Evolutionary conservation across 441 rosid genomes (phyloP).

Genomic region (Populus hybrid): DNA sequence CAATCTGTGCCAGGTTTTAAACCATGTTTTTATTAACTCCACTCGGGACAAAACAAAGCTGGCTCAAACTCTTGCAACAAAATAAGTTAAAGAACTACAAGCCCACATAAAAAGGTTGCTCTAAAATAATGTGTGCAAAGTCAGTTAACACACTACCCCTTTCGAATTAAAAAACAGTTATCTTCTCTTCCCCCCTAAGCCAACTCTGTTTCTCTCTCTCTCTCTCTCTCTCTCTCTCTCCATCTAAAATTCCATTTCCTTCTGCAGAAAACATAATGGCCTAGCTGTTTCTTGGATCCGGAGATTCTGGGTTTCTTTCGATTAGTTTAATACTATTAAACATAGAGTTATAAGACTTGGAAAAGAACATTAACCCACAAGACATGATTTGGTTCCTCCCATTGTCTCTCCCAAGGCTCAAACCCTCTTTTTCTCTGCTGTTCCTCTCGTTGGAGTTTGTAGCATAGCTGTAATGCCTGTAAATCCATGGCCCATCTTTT

Average conservation of each 20-base stretch:
- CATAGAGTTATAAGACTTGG: background rate
- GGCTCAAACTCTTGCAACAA: too few species aligned
- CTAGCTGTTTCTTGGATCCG: conserved; percentile 87
- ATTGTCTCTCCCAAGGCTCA: conserved; percentile 41
- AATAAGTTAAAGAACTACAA: too few species aligned
- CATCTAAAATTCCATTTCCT: conserved; percentile 43
- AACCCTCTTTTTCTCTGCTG: conserved; percentile 27
- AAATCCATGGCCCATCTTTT: conserved; percentile 38
- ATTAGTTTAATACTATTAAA: conserved; percentile 23
- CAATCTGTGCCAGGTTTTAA: too few species aligned
- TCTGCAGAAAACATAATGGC: conserved; percentile 55
- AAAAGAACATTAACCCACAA: conserved; percentile 29
- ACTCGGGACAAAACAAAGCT: too few species aligned
- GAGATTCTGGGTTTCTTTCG: conserved; percentile 60
- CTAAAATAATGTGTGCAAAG: conserved; percentile 17
- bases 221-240: too few species aligned
- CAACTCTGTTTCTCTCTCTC: background rate
- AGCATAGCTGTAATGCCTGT: conserved; percentile 56
- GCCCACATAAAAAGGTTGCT: background rate
- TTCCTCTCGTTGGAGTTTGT: background rate
- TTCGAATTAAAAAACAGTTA: conserved; percentile 35
- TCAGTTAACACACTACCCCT: conserved; percentile 9
- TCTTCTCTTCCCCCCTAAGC: conserved; percentile 13
- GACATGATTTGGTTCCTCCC: conserved; percentile 48
- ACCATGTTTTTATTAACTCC: too few species aligned